Percentiles rank a stretch among this genome's conserved stretches.
These are phyloP conservation scores for Aspergillus homomorphus DNA, from an alignment of 495 filamentous ascomycete species.

Conservation along the genomic window DNA sequence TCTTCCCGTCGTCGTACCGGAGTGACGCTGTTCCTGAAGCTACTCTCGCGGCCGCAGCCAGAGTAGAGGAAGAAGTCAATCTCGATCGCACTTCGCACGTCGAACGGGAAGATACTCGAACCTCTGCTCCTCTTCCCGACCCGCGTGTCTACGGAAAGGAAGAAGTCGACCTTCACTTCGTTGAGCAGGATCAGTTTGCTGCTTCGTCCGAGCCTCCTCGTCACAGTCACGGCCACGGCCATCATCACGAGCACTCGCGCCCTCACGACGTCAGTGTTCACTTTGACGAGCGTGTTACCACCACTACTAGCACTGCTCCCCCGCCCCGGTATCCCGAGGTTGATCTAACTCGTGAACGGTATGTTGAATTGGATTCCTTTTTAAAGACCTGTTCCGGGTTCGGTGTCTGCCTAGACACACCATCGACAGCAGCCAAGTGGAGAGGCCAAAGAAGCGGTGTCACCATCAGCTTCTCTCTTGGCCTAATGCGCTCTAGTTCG, in stretches of 20 bases:
- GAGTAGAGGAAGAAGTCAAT: constrained; percentile 86
- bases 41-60: constrained; percentile 56
- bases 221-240: background rate
- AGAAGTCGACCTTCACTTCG: constrained; percentile 71
- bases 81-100: constrained; percentile 71
- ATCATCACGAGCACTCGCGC: constrained; percentile 10
- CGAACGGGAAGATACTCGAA: constrained; percentile 90
- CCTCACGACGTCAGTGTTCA: constrained; percentile 19
- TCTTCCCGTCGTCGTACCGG: constrained; percentile 98
- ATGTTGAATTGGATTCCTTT: constrained; percentile 15
- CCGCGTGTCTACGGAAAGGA: constrained; percentile 71
- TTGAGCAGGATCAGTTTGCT: constrained; percentile 49
- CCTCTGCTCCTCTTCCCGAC: constrained; percentile 64
- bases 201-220: background rate
- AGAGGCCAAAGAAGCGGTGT: constrained; percentile 28
- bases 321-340: constrained; percentile 42
- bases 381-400: background rate
- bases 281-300: constrained; percentile 17
- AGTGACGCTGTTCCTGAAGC: constrained; percentile 80
- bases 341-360: constrained; percentile 56
- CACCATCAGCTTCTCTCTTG: constrained; percentile 23
- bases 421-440: constrained; percentile 12
- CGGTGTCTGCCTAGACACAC: background rate
- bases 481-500: constrained; percentile 31
- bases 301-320: background rate